Percentiles rank a stretch among this genome's conserved stretches.
Conservation (phyloP, 176 grass and related monocot genomes). For the Saccharum officinarum region DNA sequence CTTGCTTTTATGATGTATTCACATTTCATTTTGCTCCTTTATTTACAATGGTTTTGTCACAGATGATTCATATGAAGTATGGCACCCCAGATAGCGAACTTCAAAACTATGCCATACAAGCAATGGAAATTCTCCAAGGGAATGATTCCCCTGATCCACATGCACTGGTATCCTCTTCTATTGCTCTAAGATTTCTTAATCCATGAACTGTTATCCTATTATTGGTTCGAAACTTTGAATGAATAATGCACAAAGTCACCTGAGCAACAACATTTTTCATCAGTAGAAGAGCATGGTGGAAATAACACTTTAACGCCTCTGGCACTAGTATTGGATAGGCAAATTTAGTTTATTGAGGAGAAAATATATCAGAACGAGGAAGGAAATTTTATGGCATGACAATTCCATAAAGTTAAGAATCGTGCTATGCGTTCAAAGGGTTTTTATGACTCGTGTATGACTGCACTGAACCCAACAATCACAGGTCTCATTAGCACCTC, state of each 20-base stretch:
- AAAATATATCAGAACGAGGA: constrained; percentile 15
- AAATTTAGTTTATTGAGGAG: constrained; percentile 24
- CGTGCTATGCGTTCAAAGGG: not conserved
- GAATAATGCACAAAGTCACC: not conserved
- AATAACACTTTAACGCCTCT: not conserved
- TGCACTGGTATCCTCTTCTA: constrained; percentile 58
- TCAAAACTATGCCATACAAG: constrained; percentile 80
- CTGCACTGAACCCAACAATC: not conserved
- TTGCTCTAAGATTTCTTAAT: constrained; percentile 9
- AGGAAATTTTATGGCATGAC: constrained; percentile 20
- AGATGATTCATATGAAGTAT: constrained; percentile 95
- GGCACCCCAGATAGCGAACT: constrained; percentile 68
- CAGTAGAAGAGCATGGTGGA: not conserved
- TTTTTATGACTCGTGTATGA: not conserved
- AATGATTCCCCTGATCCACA: constrained; percentile 77
- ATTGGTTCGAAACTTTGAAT: not conserved
- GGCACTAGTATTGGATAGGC: not conserved
- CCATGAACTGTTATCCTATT: not conserved
- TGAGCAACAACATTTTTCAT: not conserved
- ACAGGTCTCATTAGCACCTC: not conserved
- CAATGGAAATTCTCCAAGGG: constrained; percentile 87
- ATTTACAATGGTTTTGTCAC: constrained; percentile 24
- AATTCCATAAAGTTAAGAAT: not conserved
- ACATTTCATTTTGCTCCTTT: not conserved
- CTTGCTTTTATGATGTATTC: not conserved